phyloP scores from a whole-genome alignment of 1,284 basidiomycete genomes.

The Irpex sp. region DNA sequence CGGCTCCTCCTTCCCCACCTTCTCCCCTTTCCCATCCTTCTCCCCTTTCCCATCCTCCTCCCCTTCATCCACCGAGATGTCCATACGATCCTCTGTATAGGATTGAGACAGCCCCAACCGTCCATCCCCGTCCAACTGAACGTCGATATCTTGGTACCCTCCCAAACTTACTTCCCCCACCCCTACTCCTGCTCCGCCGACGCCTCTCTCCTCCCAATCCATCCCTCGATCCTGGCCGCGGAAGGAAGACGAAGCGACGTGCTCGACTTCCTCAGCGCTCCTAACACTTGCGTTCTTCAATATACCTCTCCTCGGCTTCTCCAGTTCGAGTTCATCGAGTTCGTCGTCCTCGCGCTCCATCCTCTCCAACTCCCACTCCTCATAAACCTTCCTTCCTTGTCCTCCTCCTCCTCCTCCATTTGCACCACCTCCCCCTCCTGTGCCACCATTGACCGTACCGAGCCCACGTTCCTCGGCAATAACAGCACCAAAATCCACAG shows the following conservation, averaged over 20 bases:
- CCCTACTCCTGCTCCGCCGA: neutral
- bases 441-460: slow-evolving; percentile 25
- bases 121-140: slow-evolving; percentile 13
- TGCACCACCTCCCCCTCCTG: slow-evolving; percentile 20
- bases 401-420: slow-evolving; percentile 21
- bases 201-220: too few relatives aligned
- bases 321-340: too few relatives aligned
- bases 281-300: slow-evolving; percentile 9
- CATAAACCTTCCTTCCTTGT: slow-evolving; percentile 7
- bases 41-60: too few relatives aligned
- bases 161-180: slow-evolving; percentile 16
- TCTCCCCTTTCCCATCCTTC: neutral
- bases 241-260: slow-evolving; percentile 14
- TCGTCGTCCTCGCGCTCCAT: neutral
- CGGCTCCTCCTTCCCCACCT: neutral
- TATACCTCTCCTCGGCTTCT: slow-evolving; percentile 2
- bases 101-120: slow-evolving; percentile 5
- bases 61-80: neutral
- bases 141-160: slow-evolving; percentile 22
- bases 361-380: neutral
- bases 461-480: slow-evolving; percentile 45
- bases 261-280: slow-evolving; percentile 20
- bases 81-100: slow-evolving; percentile 2
- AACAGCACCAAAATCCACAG: slow-evolving; percentile 58
- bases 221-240: too few relatives aligned